Percentiles rank a stretch among this genome's conserved stretches.
These are phyloP conservation scores for Uronychia setigera DNA, from an alignment of 73 alveolate genomes.

Conservation along the genomic window DNA sequence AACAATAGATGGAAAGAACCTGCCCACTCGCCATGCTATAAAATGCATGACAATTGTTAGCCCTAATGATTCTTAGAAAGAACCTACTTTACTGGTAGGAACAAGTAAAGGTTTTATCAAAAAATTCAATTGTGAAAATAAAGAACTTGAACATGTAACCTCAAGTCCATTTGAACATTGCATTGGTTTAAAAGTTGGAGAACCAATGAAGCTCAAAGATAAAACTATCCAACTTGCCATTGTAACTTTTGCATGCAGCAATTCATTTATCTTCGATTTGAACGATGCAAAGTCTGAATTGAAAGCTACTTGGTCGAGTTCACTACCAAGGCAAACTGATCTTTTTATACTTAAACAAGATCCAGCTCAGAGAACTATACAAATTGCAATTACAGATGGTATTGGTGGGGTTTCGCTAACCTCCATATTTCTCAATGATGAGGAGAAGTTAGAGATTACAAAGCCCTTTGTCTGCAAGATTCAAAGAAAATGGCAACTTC, in stretches of 20 bases:
- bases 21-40: not conserved
- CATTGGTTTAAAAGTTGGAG: not conserved
- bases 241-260: not conserved
- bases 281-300: not conserved
- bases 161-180: not conserved
- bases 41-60: not conserved
- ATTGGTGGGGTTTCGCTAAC: not conserved
- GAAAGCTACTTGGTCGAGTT: not conserved
- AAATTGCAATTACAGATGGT: not conserved
- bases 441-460: no score
- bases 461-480: conserved; percentile 8
- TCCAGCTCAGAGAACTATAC: no score
- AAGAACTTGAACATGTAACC: not conserved
- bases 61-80: not conserved
- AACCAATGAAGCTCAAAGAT: not conserved
- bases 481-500: conserved; percentile 12
- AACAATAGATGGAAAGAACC: not conserved
- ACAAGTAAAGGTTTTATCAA: not conserved
- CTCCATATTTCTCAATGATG: no score
- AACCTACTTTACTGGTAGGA: not conserved
- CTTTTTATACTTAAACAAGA: no score
- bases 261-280: not conserved
- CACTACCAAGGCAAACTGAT: not conserved
- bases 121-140: not conserved
- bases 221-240: not conserved